Evolutionary conservation across 1,284 basidiomycete genomes (phyloP), one percentile per base, ranked within the genome.

Genomic region (Coniophora puteana): DNA sequence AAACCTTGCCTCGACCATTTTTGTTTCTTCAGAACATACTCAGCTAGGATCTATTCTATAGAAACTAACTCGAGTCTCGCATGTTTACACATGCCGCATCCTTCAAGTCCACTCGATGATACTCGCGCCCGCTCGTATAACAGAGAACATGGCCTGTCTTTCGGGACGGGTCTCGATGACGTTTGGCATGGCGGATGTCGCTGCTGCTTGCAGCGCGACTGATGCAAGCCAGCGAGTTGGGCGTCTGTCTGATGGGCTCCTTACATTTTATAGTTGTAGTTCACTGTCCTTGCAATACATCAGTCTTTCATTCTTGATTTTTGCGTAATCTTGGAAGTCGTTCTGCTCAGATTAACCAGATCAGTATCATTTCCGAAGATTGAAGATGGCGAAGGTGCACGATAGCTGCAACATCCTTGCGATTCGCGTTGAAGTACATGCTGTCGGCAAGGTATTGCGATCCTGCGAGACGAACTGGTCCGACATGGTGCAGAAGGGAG

Each of bases 11-110:
- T 1, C 46, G 35, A 18, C 41, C 46, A 40, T 44, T 22, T 0
- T 22, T 45, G 57, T 59, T 68, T 71, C 76, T 53, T 68, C 47
- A 81, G 83, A 85, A 84, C 83, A 86, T 86, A 86, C 83, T 87
- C 83, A 83, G 72, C 74, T 76, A 85, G 83, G 83, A 86, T 87
- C 83, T 87, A 74, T 87, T 86, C 75, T 80, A 85, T 82, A 86
- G 83, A 79, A 81, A 82, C 83, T 85, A 81, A 85, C 83, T 83
- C 80, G 73, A 83, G 80, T 86, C 80, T 83, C 78, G 83, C 83
- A 84, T 83, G 81, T 85, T 83, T 83, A 84, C 72, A 75, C 79
- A 80, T 85, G 83, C 82, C 82, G 65, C 78, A 78, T 78, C 71
- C 74, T 83, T 83, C 74, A 77, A 72, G 76, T 85, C 78, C 83